A percentile compares a stretch with the other conserved stretches of the same genome.
phyloP scores from a whole-genome alignment of 2,329 filamentous ascomycete genomes.

The Penicillium digitatum region DNA sequence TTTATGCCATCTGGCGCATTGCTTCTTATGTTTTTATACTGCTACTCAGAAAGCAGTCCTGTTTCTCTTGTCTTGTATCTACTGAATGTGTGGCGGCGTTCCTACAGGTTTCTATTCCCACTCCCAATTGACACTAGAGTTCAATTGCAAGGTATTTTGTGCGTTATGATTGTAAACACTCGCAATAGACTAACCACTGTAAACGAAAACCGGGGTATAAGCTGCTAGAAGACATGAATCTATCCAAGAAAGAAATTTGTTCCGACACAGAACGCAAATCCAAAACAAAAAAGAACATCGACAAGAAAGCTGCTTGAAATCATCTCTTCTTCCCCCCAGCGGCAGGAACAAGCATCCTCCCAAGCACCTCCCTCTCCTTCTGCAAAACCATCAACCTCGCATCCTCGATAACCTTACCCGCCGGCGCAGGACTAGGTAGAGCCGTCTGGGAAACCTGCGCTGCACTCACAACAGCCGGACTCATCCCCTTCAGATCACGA shows the following conservation, averaged over 20 bases:
- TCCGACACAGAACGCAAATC: neutral
- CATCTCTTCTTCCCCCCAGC: constrained; percentile 29
- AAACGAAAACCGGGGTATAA: constrained; percentile 3
- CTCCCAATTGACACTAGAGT: neutral
- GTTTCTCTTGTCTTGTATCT: constrained; percentile 20
- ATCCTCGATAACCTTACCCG: constrained; percentile 59
- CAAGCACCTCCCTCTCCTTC: constrained; percentile 64
- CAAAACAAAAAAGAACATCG: neutral
- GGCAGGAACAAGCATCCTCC: constrained; percentile 55
- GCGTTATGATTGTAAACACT: neutral
- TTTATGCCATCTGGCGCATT: neutral
- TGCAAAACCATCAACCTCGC: constrained; percentile 61
- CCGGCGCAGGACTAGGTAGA: constrained; percentile 31
- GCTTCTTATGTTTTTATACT: neutral
- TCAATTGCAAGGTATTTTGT: neutral
- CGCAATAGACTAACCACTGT: neutral
- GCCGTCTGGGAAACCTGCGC: constrained; percentile 17
- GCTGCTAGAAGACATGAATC: neutral
- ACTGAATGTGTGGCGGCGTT: constrained; percentile 20
- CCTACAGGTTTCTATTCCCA: neutral
- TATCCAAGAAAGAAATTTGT: neutral
- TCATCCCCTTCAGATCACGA: constrained; percentile 33
- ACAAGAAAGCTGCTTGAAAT: neutral
- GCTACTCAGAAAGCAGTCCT: neutral
- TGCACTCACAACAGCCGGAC: constrained; percentile 15